Conservation (phyloP, 2,329 filamentous ascomycete species). For the Cordyceps farinosa region DNA sequence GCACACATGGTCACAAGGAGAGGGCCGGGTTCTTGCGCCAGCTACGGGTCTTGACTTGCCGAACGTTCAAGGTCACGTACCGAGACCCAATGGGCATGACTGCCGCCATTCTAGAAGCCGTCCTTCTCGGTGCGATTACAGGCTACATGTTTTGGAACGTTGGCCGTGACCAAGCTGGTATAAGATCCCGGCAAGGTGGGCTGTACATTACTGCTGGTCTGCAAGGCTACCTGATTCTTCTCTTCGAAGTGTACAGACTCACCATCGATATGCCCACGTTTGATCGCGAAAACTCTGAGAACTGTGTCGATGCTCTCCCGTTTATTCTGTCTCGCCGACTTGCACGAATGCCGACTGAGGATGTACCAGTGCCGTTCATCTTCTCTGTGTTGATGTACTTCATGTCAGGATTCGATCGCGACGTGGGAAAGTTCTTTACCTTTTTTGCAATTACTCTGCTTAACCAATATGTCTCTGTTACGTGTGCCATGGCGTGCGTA, state of each 20-base stretch:
- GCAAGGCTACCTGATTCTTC: slow-evolving; percentile 71
- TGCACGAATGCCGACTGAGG: slow-evolving; percentile 66
- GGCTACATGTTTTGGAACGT: slow-evolving; percentile 71
- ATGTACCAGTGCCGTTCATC: slow-evolving; percentile 67
- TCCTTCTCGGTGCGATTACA: slow-evolving; percentile 66
- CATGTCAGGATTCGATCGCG: slow-evolving; percentile 68
- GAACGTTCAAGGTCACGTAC: slow-evolving; percentile 68
- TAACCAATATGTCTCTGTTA: slow-evolving; percentile 70
- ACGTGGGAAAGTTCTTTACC: slow-evolving; percentile 62
- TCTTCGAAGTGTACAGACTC: slow-evolving; percentile 73
- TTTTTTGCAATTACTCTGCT: slow-evolving; percentile 68
- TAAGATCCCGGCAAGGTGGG: slow-evolving; percentile 68
- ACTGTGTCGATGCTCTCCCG: slow-evolving; percentile 64
- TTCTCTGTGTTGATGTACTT: slow-evolving; percentile 73
- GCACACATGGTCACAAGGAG: slow-evolving; percentile 25
- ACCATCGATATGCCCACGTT: slow-evolving; percentile 73
- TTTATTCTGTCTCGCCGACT: slow-evolving; percentile 68
- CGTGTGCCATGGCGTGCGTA: slow-evolving; percentile 66
- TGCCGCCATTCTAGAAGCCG: slow-evolving; percentile 65
- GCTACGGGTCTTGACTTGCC: slow-evolving; percentile 60
- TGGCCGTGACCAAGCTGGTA: slow-evolving; percentile 63
- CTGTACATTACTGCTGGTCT: slow-evolving; percentile 68
- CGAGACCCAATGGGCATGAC: slow-evolving; percentile 75
- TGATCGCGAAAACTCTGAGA: slow-evolving; percentile 70
- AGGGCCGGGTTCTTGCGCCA: slow-evolving; percentile 61